Conservation (phyloP, 2,329 filamentous ascomycete genomes). For the Microcyclospora pomicola region DNA sequence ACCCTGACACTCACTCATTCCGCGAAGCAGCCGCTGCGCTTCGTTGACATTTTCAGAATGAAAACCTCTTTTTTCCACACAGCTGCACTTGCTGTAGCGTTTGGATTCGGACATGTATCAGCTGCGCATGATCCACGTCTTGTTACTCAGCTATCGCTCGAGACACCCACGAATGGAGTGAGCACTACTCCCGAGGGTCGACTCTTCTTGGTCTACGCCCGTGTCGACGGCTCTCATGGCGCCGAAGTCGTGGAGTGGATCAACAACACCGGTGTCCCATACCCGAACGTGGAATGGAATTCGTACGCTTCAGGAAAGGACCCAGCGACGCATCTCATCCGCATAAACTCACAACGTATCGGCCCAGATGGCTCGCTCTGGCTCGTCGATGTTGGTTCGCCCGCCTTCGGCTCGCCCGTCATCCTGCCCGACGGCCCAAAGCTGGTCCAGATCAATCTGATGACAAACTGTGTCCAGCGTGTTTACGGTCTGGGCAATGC, state of each 20-base stretch:
- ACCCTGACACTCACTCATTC: too few relatives aligned
- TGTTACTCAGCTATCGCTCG: conserved; percentile 3
- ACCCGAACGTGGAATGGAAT: conserved; percentile 21
- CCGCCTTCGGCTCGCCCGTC: conserved; percentile 17
- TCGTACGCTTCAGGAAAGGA: conserved; percentile 16
- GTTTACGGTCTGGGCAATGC: conserved; percentile 24
- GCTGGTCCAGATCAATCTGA: conserved; percentile 22
- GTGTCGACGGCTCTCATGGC: conserved; percentile 20
- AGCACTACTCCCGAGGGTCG: conserved; percentile 19
- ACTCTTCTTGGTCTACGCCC: conserved; percentile 18
- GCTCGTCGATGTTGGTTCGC: conserved; percentile 21
- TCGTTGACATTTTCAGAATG: too few relatives aligned
- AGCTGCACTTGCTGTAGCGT: too few relatives aligned
- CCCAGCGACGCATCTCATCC: conserved; percentile 14
- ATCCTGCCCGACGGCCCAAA: conserved; percentile 20
- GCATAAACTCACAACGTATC: conserved; percentile 19
- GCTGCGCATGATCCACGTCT: too few relatives aligned
- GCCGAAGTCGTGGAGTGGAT: conserved; percentile 18
- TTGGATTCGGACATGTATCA: too few relatives aligned
- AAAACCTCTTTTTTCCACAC: too few relatives aligned
- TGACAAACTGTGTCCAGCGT: conserved; percentile 20
- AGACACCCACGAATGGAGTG: conserved; percentile 14
- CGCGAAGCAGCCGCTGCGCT: too few relatives aligned
- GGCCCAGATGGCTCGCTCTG: conserved; percentile 23
- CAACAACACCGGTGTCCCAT: conserved; percentile 13